Evolutionary conservation across 2,329 filamentous ascomycete species (phyloP).

Genomic region (Sporothrix dimorphospora): DNA sequence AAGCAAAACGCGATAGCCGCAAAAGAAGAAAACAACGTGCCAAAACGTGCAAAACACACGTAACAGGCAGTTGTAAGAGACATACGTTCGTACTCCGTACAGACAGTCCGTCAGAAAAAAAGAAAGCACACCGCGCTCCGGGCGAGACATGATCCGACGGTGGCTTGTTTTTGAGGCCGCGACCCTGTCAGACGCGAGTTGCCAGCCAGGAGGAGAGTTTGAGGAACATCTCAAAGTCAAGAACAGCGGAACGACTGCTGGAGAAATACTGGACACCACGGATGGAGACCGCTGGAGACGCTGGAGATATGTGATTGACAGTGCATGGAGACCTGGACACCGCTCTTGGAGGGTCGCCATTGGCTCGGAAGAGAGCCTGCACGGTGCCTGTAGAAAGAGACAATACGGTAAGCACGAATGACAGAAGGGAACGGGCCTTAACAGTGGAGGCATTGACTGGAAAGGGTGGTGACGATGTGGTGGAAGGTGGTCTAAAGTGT

Average conservation of each 20-base stretch:
- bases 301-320: too few relatives aligned
- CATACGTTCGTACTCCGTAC: too few relatives aligned
- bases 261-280: too few relatives aligned
- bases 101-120: background rate
- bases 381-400: background rate
- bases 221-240: too few relatives aligned
- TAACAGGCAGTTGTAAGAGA: background rate
- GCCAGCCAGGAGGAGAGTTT: background rate
- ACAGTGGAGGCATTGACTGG: background rate
- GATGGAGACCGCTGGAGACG: too few relatives aligned
- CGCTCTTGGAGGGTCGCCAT: background rate
- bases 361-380: conserved; percentile 9
- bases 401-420: background rate
- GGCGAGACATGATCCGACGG: background rate
- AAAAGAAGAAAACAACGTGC: conserved; percentile 12
- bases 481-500: background rate
- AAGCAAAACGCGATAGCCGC: conserved; percentile 19
- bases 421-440: background rate
- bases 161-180: background rate
- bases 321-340: too few relatives aligned
- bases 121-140: background rate
- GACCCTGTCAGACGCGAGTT: background rate
- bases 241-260: too few relatives aligned
- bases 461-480: background rate
- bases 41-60: background rate